Evolutionary conservation across 495 filamentous ascomycete species (phyloP).

Genomic region (Penicillium diatomitis): DNA sequence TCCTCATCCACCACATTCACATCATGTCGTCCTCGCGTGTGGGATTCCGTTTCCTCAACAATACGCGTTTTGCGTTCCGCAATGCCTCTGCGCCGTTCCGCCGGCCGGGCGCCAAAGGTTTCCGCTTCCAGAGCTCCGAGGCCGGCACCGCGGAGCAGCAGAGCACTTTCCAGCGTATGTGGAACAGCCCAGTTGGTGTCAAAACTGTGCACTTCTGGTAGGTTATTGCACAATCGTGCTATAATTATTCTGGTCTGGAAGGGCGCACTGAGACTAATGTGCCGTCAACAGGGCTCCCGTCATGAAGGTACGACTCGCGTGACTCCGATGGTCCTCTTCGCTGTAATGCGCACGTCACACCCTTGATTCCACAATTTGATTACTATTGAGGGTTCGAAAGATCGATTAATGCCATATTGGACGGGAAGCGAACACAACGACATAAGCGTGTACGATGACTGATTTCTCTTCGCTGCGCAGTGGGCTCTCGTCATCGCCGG

Average conservation of each 20-base stretch:
- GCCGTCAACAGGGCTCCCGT: slow-evolving; percentile 66
- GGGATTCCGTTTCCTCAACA: slow-evolving; percentile 42
- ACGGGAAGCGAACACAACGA: not conserved
- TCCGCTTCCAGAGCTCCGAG: slow-evolving; percentile 59
- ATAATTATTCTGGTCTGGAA: no score
- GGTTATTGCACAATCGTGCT: slow-evolving; percentile 8
- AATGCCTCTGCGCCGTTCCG: slow-evolving; percentile 42
- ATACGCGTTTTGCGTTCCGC: slow-evolving; percentile 45
- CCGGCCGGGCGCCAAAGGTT: slow-evolving; percentile 42
- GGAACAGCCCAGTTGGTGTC: slow-evolving; percentile 77
- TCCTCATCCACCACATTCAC: slow-evolving; percentile 13
- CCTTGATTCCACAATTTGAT: not conserved
- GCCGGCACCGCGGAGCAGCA: slow-evolving; percentile 43
- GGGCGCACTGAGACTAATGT: slow-evolving; percentile 7
- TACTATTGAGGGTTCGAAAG: not conserved
- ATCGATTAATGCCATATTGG: not conserved
- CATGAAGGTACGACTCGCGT: slow-evolving; percentile 65
- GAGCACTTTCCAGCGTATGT: slow-evolving; percentile 61
- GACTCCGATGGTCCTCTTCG: slow-evolving; percentile 2
- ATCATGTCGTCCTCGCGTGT: slow-evolving; percentile 41
- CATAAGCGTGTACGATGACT: slow-evolving; percentile 1
- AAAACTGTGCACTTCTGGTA: slow-evolving; percentile 99
- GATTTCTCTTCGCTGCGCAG: slow-evolving; percentile 29
- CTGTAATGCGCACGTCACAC: slow-evolving; percentile 2
- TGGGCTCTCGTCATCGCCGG: slow-evolving; percentile 90